Percentiles rank a stretch among this genome's conserved stretches.
Conservation (phyloP, 805 yeast genomes). For the Teunomyces funiuensis region DNA sequence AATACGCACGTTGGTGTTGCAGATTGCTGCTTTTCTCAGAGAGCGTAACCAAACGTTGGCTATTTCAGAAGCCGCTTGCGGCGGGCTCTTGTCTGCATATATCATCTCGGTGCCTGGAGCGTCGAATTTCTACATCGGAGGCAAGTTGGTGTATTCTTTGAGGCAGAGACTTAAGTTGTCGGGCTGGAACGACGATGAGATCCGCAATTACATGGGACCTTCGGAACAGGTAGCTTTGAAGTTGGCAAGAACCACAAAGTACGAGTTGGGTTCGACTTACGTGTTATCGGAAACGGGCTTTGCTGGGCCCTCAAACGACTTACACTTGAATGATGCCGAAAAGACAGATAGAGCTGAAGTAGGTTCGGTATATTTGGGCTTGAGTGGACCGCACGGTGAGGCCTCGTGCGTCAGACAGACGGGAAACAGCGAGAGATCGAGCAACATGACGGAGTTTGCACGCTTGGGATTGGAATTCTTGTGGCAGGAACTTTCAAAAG, state of each 20-base stretch:
- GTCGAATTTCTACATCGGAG: slow-evolving; percentile 78
- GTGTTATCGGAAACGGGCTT: slow-evolving; percentile 84
- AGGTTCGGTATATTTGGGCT: slow-evolving; percentile 73
- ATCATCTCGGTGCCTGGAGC: slow-evolving; percentile 85
- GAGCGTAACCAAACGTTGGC: slow-evolving; percentile 64
- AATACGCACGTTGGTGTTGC: slow-evolving; percentile 47
- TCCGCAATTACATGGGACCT: slow-evolving; percentile 76
- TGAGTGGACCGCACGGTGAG: slow-evolving; percentile 64
- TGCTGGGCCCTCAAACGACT: slow-evolving; percentile 68
- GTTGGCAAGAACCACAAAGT: slow-evolving; percentile 73
- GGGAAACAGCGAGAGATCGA: slow-evolving; percentile 50
- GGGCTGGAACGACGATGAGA: slow-evolving; percentile 77
- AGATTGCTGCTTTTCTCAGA: slow-evolving; percentile 58
- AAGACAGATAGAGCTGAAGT: slow-evolving; percentile 33
- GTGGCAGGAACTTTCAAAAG: slow-evolving; percentile 41
- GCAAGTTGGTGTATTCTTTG: slow-evolving; percentile 75
- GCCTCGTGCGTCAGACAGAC: slow-evolving; percentile 48
- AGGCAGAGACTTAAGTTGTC: slow-evolving; percentile 70
- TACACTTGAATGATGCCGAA: slow-evolving; percentile 33
- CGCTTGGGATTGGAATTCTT: slow-evolving; percentile 60
- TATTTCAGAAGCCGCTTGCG: slow-evolving; percentile 87
- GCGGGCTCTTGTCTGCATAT: slow-evolving; percentile 80
- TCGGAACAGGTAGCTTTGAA: slow-evolving; percentile 70
- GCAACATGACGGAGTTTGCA: slow-evolving; percentile 79
- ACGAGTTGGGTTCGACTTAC: slow-evolving; percentile 81